These are phyloP conservation scores for Santalum album DNA, from an alignment of 164 flowering plant genomes.

Conservation along the genomic window DNA sequence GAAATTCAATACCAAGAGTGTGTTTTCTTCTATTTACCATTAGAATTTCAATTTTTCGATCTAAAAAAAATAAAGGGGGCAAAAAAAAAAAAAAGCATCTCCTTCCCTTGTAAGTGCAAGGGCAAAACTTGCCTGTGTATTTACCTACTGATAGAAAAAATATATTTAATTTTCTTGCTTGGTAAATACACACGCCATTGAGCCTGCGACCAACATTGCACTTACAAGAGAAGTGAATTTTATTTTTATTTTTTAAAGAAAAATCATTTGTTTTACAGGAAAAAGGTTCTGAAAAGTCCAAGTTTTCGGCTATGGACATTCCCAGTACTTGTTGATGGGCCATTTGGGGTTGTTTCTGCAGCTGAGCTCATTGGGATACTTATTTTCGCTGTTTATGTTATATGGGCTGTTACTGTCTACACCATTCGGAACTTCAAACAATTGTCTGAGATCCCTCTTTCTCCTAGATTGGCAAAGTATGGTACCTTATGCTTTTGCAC, in stretches of 20 bases:
- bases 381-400: constrained; percentile 35
- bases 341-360: constrained; percentile 86
- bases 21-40: not conserved
- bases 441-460: constrained; percentile 11
- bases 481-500: not conserved
- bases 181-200: too few species aligned
- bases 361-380: constrained; percentile 75
- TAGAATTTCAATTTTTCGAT: too few species aligned
- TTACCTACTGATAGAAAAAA: too few species aligned
- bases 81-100: too few species aligned
- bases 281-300: constrained; percentile 34
- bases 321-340: constrained; percentile 77
- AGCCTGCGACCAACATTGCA: too few species aligned
- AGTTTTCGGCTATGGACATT: constrained; percentile 79
- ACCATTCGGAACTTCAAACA: constrained; percentile 17
- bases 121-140: too few species aligned
- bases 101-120: too few species aligned
- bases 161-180: too few species aligned
- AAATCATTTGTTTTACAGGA: constrained; percentile 17
- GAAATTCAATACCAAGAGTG: constrained; percentile 32
- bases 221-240: too few species aligned
- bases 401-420: constrained; percentile 51
- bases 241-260: too few species aligned
- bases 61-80: too few species aligned
- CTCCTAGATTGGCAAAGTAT: constrained; percentile 25